Conservation (phyloP, 441 rosid species). For the Arabidopsis hybrid region DNA sequence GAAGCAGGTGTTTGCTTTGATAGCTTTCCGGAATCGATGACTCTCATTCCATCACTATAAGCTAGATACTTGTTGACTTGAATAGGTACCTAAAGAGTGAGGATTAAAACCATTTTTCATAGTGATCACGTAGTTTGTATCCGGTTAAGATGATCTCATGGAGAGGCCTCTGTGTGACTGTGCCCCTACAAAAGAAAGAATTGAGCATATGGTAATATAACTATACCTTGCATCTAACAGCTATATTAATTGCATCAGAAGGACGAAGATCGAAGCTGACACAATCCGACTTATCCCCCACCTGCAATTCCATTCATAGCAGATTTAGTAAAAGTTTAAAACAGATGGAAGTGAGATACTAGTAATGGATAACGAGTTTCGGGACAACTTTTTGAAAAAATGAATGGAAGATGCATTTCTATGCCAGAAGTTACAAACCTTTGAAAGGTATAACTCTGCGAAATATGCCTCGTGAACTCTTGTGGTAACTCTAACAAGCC, state of each 20-base stretch:
- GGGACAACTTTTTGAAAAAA: neutral
- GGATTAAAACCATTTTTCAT: neutral
- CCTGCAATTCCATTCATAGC: constrained; percentile 51
- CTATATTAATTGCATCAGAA: constrained; percentile 96
- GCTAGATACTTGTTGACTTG: constrained; percentile 97
- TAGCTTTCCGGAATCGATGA: constrained; percentile 77
- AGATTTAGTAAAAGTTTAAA: neutral
- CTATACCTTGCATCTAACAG: constrained; percentile 94
- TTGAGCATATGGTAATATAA: neutral
- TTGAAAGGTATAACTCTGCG: constrained; percentile 82
- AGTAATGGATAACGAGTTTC: neutral
- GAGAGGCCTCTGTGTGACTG: neutral
- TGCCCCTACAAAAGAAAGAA: neutral
- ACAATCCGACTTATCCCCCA: constrained; percentile 60
- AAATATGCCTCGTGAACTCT: constrained; percentile 92
- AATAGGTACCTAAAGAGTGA: constrained; percentile 69
- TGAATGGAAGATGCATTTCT: neutral
- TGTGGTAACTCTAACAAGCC: constrained; percentile 87
- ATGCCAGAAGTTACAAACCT: constrained; percentile 51
- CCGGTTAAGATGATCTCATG: constrained; percentile 11
- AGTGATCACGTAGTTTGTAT: neutral
- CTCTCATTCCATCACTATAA: constrained; percentile 94
- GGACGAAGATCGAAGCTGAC: constrained; percentile 94
- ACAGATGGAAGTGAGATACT: neutral
- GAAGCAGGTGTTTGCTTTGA: constrained; percentile 62